Evolutionary conservation across 768 basidiomycete species (phyloP).

Genomic region (Cubamyces sp.): DNA sequence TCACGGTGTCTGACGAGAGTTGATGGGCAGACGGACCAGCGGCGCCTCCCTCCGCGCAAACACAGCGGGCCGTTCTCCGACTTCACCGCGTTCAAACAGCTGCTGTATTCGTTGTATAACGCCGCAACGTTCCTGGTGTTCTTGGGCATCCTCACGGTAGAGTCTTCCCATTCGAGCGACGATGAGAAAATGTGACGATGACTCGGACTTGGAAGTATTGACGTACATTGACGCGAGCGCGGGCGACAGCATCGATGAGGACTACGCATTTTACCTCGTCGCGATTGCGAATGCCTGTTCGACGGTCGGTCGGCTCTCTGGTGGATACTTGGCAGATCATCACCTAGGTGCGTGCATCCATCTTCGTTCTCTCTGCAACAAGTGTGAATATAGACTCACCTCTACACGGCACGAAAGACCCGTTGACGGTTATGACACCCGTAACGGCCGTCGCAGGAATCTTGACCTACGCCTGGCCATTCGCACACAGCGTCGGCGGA

Average conservation of each 20-base stretch:
- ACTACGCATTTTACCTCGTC: conserved; percentile 63
- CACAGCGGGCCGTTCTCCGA: conserved; percentile 61
- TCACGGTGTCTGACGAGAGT: neutral
- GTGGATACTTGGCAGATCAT: conserved; percentile 57
- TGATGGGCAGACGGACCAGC: neutral
- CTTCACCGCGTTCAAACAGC: conserved; percentile 54
- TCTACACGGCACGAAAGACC: conserved; percentile 58
- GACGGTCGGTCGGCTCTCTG: conserved; percentile 58
- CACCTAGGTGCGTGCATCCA: conserved; percentile 43
- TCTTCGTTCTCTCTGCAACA: neutral
- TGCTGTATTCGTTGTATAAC: conserved; percentile 59
- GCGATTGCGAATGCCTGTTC: conserved; percentile 69
- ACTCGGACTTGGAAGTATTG: conserved; percentile 44
- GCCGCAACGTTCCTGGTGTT: conserved; percentile 56
- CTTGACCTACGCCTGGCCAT: conserved; percentile 73
- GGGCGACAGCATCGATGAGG: conserved; percentile 42
- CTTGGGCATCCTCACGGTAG: conserved; percentile 67
- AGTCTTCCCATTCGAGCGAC: too few relatives aligned
- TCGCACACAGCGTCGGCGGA: conserved; percentile 40
- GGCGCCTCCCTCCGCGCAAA: conserved; percentile 56
- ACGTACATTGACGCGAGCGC: conserved; percentile 70
- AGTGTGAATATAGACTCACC: neutral
- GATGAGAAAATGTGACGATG: neutral
- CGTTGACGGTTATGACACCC: conserved; percentile 68
- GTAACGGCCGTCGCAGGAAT: conserved; percentile 56